Base-by-base conservation (phyloP, 768 basidiomycete species). In the Dendrothele bispora region DNA sequence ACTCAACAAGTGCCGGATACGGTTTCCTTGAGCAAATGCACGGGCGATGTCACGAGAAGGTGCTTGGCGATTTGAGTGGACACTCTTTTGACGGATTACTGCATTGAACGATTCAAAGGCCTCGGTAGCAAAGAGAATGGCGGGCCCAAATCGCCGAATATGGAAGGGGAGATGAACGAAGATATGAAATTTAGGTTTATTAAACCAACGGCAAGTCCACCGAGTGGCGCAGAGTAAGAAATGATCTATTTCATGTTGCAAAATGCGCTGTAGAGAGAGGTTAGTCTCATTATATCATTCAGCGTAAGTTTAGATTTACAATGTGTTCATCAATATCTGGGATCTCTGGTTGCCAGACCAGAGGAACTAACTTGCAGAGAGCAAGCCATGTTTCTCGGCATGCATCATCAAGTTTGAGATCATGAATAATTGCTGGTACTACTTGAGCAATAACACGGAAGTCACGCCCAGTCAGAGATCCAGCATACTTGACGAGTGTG, bases 31-130 rank as follows among this genome's bases (percentile, higher is more conserved):
- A 3, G 57, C 61, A 37, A 59, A 51, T 12, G 39, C 26, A 3
- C 24, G 17, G 3, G 55, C 58, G 38, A 64, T 46, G 40, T 66
- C 61, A 1, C 37, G 48, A 6, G 60, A 63, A 0, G 59, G 69
- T 3, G 62, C 68, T n/a, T 68, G 62, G 2, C 46, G 46, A 42
- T 68, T 69, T 37, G 59, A 61, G 20, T 66, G 54, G 1, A 70
- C 49, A 10, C 51, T 63, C 2, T 47, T 5, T 0, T 58, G 36
- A 1, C 55, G 43, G 12, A 67, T 66, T 1, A 70, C 51, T 1
- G 58, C 58, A 54, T 67, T 67, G 57, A 65, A 78, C 2, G 69
- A 70, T 54, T 78, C 69, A 49, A 73, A 77, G 24, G 29, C 46
- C 39, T 64, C 62, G 0, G 49, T 44, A 1, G 43, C 43, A 44